These are phyloP conservation scores for Clathrus columnatus DNA, from an alignment of 768 basidiomycete genomes.

Conservation along the genomic window DNA sequence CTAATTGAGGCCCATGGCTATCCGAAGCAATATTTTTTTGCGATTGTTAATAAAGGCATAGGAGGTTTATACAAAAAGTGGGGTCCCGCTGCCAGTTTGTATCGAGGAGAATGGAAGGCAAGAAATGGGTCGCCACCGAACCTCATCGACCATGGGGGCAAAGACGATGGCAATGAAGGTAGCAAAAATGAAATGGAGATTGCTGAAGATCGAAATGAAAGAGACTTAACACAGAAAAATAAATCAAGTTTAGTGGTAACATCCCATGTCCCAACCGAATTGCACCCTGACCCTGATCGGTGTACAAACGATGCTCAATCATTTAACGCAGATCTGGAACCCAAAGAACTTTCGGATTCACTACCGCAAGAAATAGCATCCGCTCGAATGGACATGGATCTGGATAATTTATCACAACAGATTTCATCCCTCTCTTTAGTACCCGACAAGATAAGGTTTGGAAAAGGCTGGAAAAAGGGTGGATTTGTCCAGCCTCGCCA, in stretches of 20 bases:
- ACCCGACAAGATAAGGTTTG: constrained; percentile 63
- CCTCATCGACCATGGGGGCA: constrained; percentile 17
- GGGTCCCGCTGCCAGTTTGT: constrained; percentile 78
- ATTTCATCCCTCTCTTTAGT: constrained; percentile 48
- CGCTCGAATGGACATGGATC: constrained; percentile 12
- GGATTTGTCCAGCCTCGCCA: constrained; percentile 32
- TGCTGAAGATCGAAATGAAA: constrained; percentile 12
- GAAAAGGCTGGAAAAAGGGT: constrained; percentile 53
- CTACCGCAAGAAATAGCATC: constrained; percentile 17
- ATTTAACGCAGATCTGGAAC: constrained; percentile 1
- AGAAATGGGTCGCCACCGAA: constrained; percentile 23
- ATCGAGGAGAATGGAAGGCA: constrained; percentile 63
- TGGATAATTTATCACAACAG: constrained; percentile 43
- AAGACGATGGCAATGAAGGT: constrained; percentile 16
- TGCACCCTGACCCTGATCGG: constrained; percentile 6
- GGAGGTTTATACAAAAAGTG: constrained; percentile 70
- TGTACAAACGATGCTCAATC: constrained; percentile 9
- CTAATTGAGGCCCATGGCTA: constrained; percentile 75
- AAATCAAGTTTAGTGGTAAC: constrained; percentile 12
- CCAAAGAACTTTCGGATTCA: neutral
- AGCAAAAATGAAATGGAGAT: constrained; percentile 17
- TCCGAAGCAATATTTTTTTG: constrained; percentile 86
- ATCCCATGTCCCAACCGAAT: neutral
- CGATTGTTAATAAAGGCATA: constrained; percentile 85
- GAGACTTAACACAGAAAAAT: constrained; percentile 11